A percentile compares a stretch with the other conserved stretches of the same genome.
Conservation (phyloP, 345 rosid species). For the Eucalyptus caleyi region DNA sequence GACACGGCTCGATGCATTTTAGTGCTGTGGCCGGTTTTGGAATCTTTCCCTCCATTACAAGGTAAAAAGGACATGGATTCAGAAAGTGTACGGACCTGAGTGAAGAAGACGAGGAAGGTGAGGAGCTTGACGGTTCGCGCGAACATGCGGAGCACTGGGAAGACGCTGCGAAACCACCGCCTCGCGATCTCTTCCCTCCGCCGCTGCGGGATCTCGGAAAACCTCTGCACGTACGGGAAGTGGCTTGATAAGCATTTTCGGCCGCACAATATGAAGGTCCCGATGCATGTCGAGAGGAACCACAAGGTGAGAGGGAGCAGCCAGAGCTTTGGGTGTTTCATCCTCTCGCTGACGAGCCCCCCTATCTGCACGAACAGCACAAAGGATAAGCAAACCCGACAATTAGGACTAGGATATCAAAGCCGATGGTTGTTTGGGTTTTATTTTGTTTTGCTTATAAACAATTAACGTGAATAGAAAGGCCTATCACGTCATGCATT, state of each 20-base stretch:
- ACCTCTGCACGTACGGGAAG: slow-evolving; percentile 42
- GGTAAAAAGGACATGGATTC: neutral
- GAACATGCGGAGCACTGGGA: slow-evolving; percentile 35
- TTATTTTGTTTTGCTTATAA: neutral
- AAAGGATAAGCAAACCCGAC: neutral
- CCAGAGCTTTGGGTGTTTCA: slow-evolving; percentile 72
- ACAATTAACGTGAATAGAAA: neutral
- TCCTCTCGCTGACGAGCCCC: slow-evolving; percentile 34
- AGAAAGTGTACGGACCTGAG: slow-evolving; percentile 31
- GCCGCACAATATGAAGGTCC: slow-evolving; percentile 67
- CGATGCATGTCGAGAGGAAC: slow-evolving; percentile 61
- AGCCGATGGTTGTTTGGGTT: neutral
- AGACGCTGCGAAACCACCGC: slow-evolving; percentile 46
- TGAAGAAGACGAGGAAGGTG: slow-evolving; percentile 46
- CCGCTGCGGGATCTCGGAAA: slow-evolving; percentile 26
- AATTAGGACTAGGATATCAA: neutral
- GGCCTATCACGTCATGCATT: neutral
- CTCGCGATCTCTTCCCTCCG: slow-evolving; percentile 32
- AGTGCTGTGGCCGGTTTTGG: neutral
- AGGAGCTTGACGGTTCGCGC: slow-evolving; percentile 51
- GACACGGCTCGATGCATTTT: neutral
- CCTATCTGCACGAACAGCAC: slow-evolving; percentile 24
- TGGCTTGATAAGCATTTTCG: slow-evolving; percentile 19
- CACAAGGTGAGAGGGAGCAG: slow-evolving; percentile 36
- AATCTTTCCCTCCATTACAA: neutral